Conservation (phyloP, 148 eudicot genomes). For the Cornus suecica region DNA sequence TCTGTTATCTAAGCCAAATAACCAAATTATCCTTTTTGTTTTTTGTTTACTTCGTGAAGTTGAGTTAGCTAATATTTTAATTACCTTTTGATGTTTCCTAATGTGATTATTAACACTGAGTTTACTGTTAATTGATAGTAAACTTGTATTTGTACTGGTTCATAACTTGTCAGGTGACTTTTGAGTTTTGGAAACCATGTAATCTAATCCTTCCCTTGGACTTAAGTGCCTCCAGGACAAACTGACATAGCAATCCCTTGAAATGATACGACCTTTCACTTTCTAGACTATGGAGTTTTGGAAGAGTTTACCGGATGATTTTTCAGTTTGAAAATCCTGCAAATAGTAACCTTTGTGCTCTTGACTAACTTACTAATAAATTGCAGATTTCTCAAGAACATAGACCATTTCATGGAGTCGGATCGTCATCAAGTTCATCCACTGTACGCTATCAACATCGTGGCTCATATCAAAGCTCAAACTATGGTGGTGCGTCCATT, state of each 20-base stretch:
- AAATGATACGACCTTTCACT: background rate
- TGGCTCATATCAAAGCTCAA: conserved; percentile 51
- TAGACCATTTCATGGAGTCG: conserved; percentile 69
- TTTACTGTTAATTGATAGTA: no score
- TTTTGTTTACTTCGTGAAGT: background rate
- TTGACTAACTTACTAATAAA: background rate
- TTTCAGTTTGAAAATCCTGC: background rate
- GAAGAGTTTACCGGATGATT: background rate
- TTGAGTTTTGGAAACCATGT: no score
- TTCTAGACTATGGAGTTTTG: background rate
- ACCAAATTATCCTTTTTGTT: background rate
- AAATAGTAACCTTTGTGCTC: background rate
- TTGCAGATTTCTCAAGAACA: conserved; percentile 62
- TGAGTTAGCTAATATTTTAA: no score
- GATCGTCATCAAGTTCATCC: conserved; percentile 45
- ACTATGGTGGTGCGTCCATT: conserved; percentile 40
- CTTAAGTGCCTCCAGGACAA: background rate
- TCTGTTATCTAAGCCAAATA: background rate
- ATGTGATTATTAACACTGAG: no score
- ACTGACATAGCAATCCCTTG: background rate
- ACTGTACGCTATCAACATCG: conserved; percentile 50
- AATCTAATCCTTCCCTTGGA: background rate
- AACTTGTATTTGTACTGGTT: no score
- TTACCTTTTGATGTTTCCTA: no score
- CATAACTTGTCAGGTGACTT: no score